Evolutionary conservation across 2,329 filamentous ascomycete genomes (phyloP), one percentile per base, ranked within the genome.

Genomic region (Penicillium sp.): DNA sequence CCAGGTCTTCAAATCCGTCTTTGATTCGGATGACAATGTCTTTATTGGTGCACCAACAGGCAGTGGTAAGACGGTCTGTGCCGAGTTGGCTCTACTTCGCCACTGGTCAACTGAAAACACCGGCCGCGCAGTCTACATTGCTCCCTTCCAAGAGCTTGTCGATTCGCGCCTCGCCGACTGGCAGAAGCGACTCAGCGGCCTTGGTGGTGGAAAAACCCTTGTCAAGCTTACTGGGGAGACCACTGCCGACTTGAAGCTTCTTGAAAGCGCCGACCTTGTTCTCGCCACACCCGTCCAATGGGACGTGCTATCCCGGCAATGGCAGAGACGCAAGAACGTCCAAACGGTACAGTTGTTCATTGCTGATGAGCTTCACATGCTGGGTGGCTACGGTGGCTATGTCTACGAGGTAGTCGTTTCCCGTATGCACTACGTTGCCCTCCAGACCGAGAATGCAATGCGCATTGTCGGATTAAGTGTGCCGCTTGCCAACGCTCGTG

Each of bases 351-450:
- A 92, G 66, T 81, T 99, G 0, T 92, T 99, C 72, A 93, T 99
- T 64, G 93, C 93, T 1, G 96, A 99, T 73, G 93, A 98, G 71
- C 81, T 99, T 54, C 95, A 99, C 71, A 88, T 98, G 80, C 82
- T 99, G 29, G 95, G 93, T 58, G 93, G 92, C 14, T 86, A 88
- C 51, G 84, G 86, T 61, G 96, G 95, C 29, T 96, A 93, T 72
- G 84, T 96, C 29, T 99, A 99, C 75, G 95, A 99, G 79, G 90
- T 95, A 52, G 88, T 99, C 52, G 90, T 99, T n/a, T 97, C 95
- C 60, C 89, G 95, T 52, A 97, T 98, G 90, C 92, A 96, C 72
- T 95, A 95, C 62, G 97, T 99, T 71, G 89, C 91, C 57, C 88
- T 91, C 1, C 91, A 97, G 72, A 89, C 91, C 0, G 90, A 96